These are phyloP conservation scores for Phytophthora litchii DNA, from an alignment of 352 stramenopile genomes.

Conservation along the genomic window DNA sequence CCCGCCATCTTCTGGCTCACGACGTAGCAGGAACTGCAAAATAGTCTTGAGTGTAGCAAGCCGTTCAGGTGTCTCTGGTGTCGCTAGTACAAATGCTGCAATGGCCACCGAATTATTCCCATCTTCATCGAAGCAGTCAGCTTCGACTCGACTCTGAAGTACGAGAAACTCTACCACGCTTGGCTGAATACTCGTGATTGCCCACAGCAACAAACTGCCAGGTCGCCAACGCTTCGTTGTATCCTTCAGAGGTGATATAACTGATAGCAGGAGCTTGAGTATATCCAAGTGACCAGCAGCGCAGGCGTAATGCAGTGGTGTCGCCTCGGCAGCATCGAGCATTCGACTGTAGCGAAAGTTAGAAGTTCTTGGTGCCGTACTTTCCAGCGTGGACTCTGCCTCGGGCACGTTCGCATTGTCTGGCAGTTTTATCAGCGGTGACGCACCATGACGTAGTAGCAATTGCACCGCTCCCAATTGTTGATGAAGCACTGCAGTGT, in stretches of 20 bases:
- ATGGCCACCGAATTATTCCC: constrained; percentile 71
- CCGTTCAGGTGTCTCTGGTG: constrained; percentile 11
- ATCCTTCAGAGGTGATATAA: constrained; percentile 8
- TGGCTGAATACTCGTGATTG: constrained; percentile 52
- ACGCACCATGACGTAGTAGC: constrained; percentile 56
- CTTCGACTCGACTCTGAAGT: constrained; percentile 50
- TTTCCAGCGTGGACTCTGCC: constrained; percentile 43
- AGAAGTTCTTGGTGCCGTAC: constrained; percentile 48
- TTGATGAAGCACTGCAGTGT: constrained; percentile 67
- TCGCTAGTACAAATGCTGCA: constrained; percentile 49
- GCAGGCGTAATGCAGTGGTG: constrained; percentile 71
- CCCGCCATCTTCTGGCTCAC: constrained; percentile 21
- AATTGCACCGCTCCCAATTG: constrained; percentile 54
- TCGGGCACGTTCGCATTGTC: constrained; percentile 19
- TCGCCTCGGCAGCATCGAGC: constrained; percentile 59
- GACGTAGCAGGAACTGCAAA: constrained; percentile 38
- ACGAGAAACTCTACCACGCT: constrained; percentile 55
- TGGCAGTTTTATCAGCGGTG: constrained; percentile 41
- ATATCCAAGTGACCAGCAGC: constrained; percentile 58
- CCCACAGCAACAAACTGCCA: constrained; percentile 71
- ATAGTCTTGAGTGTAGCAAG: constrained; percentile 27
- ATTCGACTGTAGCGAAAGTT: constrained; percentile 69
- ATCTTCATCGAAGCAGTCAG: constrained; percentile 73
- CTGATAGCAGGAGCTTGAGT: constrained; percentile 59
- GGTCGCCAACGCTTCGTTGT: constrained; percentile 31